Evolutionary conservation across 2,329 filamentous ascomycete species (phyloP), one percentile per base, ranked within the genome.

Genomic region (Botrytis byssoidea): DNA sequence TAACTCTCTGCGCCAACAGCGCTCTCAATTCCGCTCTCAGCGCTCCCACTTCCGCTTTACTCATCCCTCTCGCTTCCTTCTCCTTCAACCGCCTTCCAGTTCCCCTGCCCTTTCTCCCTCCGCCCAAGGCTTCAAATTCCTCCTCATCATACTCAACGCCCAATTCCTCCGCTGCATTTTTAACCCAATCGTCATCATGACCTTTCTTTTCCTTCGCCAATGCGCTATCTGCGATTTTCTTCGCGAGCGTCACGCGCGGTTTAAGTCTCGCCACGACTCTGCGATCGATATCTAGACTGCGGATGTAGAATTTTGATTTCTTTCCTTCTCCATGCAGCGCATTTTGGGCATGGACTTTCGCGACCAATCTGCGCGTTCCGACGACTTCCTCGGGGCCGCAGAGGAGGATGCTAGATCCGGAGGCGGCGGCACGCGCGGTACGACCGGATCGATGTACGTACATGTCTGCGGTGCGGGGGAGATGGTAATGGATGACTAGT

Each of bases 381-480:
- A 90, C 88, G 2, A 97, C 94, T 84, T 99, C 96, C 74, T 98
- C 95, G 0, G 96, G 95, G 0, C 92, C 90, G 80, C 96, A 98
- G 70, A 99, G 90, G 7, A 99, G 85, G 73, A 99, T 90, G 79
- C 93, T 97, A 51, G 93, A 88, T 55, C 96, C 96, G 0, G 88
- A 89, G 20, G 89, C 89, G 32, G 91, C 88, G 4, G 93, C 95
- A 80, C 96, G 93, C 2, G 96, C 96, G 1, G 96, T 98, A 77
- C 96, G 93, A 20, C 96, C 96, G 1, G 96, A 98, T 37, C 96
- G 91, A 81, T 99, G 96, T 22, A 99, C 95, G 81, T 99, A 99
- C 66, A 92, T 92, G 82, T 98, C 95, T 48, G 96, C 96, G 1
- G 94, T 87, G 73, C 95, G 92, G 1, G 96, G 96, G 0, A 98